Base-by-base conservation (phyloP, 352 stramenopile species). In the Phytophthora pseudosyringae region DNA sequence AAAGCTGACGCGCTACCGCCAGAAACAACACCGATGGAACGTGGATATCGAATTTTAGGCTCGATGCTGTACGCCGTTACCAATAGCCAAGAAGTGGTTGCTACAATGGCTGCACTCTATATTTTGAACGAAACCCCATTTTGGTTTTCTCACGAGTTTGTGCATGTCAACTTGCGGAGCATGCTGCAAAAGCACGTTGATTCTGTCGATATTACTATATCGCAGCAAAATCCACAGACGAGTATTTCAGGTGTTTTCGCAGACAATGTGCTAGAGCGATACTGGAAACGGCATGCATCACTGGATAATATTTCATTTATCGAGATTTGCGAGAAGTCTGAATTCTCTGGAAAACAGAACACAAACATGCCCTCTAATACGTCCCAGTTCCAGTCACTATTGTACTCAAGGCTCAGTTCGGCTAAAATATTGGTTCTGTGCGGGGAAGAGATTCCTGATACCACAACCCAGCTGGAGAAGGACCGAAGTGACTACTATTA, bases 71-170 rank as follows among this genome's bases (percentile, higher is more conserved):
- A 66, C 16, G 39, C 28, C 0, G 29, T 73, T 0, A 65, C 59
- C 8, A 69, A 73, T 16, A 48, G 53, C 0, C 48, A 66, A 47
- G 65, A 66, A 29, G 36, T 63, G 3, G 65, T 53, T 7, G 36
- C 40, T 12, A 31, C 53, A 5, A 73, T 73, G 65, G 48, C 65
- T 5, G 54, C 46, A 2, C 26, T 71, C 0, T 69, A 66, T n/a
- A 45, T 63, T 33, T n/a, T 69, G 2, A 28, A 58, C 9, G 32
- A 44, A n/a, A 58, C 11, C 13, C 53, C 53, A 3, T 73, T 69
- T 33, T 73, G 48, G 59, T 63, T 73, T 33, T 73, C 59, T 5
- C 59, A 65, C 10, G 43, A 73, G 0, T 49, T 59, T 25, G 28
- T 64, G 0, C 45, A 58, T 15, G 6, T 64, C 0, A 50, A 64